A percentile compares a stretch with the other conserved stretches of the same genome.
Evolutionary conservation across 345 rosid species (phyloP).

Genomic region (Acer saccharum): DNA sequence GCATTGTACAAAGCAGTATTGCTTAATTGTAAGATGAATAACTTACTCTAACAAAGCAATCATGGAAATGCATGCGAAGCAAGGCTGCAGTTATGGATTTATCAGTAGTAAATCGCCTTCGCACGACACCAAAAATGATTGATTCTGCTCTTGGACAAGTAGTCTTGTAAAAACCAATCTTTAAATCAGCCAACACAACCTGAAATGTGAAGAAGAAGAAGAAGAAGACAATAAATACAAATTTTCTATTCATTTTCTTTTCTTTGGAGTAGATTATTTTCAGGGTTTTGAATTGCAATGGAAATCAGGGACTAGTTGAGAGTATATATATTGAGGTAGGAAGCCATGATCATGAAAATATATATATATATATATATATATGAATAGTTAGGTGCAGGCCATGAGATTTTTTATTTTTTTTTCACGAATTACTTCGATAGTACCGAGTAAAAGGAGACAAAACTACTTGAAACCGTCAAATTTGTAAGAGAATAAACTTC

Average conservation of each 20-base stretch:
- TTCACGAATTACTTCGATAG: no score
- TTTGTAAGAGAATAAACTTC: no score
- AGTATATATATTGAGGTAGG: neutral
- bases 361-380: no score
- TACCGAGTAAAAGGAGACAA: no score
- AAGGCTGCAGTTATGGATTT: conserved; percentile 60
- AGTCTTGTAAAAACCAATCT: conserved; percentile 51
- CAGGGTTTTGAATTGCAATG: neutral
- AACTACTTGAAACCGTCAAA: no score
- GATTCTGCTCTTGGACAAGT: conserved; percentile 69
- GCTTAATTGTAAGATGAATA: neutral
- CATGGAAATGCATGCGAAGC: conserved; percentile 91
- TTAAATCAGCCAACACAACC: conserved; percentile 41
- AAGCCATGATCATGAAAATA: neutral
- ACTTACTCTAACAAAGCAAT: conserved; percentile 71
- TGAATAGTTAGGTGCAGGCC: no score
- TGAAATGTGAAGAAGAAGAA: conserved; percentile 34
- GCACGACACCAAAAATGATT: conserved; percentile 43
- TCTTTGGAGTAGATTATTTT: neutral
- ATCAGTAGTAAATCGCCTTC: conserved; percentile 38
- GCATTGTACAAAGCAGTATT: no score
- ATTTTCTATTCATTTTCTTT: conserved; percentile 15
- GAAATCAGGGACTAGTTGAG: neutral
- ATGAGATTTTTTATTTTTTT: no score
- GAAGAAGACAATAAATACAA: conserved; percentile 24